Evolutionary conservation across 106 monocot species (phyloP).

Genomic region (Dendrobium huoshanense): DNA sequence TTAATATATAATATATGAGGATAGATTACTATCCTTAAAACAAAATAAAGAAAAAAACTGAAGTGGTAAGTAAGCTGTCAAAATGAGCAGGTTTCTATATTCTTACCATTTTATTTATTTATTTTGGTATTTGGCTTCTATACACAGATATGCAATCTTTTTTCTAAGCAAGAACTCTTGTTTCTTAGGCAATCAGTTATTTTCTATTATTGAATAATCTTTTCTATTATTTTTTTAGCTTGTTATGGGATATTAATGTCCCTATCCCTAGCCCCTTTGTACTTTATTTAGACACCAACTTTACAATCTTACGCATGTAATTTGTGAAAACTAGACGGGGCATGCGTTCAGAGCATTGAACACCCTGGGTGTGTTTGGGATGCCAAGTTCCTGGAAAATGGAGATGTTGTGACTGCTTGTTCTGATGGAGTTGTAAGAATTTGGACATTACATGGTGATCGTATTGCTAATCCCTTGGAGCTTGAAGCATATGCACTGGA

Average conservation of each 20-base stretch:
- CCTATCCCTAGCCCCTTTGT: background rate
- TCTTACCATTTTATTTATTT: background rate
- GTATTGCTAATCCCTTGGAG: constrained; percentile 37
- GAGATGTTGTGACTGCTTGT: constrained; percentile 90
- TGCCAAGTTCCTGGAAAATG: constrained; percentile 89
- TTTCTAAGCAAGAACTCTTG: background rate
- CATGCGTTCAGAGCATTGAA: constrained; percentile 85
- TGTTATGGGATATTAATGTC: background rate
- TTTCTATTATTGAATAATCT: background rate
- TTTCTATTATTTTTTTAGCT: background rate
- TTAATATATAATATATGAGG: too few species aligned
- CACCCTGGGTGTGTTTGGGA: constrained; percentile 99
- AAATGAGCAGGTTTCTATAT: background rate
- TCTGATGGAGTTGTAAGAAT: constrained; percentile 78
- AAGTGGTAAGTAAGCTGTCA: background rate
- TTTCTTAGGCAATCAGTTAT: background rate
- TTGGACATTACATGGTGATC: constrained; percentile 54
- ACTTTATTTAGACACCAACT: background rate
- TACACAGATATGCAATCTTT: background rate
- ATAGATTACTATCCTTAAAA: too few species aligned
- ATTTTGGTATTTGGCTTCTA: background rate
- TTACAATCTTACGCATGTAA: background rate
- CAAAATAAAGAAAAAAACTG: background rate
- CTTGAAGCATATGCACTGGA: constrained; percentile 55
- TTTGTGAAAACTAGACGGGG: constrained; percentile 51